A percentile compares a stretch with the other conserved stretches of the same genome.
phyloP scores from a whole-genome alignment of 805 yeast species.

The Teunomyces pallodes region DNA sequence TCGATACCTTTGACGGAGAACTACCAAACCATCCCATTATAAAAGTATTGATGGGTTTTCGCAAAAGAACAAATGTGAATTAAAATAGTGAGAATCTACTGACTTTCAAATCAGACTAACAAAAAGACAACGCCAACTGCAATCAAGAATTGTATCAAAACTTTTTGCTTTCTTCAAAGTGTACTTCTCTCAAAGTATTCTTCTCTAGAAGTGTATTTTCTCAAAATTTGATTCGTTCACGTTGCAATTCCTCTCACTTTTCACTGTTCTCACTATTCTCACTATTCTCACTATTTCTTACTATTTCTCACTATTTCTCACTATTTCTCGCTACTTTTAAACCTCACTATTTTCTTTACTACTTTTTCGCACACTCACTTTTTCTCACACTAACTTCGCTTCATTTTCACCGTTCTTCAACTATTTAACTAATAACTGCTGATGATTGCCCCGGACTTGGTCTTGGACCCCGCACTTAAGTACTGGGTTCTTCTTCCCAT shows the following conservation, averaged over 20 bases:
- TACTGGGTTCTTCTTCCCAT: constrained; percentile 93
- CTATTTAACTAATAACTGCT: too few species aligned
- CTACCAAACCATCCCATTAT: constrained; percentile 44
- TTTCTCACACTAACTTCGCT: background rate
- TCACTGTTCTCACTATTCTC: background rate
- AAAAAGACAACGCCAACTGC: background rate
- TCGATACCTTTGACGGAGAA: constrained; percentile 35
- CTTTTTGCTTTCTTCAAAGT: too few species aligned
- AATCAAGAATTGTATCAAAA: too few species aligned
- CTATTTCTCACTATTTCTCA: background rate
- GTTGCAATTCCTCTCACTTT: background rate
- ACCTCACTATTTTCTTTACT: background rate
- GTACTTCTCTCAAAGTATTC: too few species aligned
- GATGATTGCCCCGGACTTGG: constrained; percentile 20
- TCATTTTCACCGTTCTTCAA: too few species aligned
- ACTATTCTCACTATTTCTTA: background rate
- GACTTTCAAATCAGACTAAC: too few species aligned
- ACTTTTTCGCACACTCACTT: background rate
- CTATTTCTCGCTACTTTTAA: background rate
- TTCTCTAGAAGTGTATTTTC: background rate
- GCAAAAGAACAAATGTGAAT: background rate
- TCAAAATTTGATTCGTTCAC: background rate
- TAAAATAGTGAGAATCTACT: background rate
- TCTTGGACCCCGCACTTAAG: constrained; percentile 77
- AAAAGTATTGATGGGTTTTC: background rate